These are phyloP conservation scores for Cephaloascus albidus DNA, from an alignment of 805 yeast genomes.

Conservation along the genomic window DNA sequence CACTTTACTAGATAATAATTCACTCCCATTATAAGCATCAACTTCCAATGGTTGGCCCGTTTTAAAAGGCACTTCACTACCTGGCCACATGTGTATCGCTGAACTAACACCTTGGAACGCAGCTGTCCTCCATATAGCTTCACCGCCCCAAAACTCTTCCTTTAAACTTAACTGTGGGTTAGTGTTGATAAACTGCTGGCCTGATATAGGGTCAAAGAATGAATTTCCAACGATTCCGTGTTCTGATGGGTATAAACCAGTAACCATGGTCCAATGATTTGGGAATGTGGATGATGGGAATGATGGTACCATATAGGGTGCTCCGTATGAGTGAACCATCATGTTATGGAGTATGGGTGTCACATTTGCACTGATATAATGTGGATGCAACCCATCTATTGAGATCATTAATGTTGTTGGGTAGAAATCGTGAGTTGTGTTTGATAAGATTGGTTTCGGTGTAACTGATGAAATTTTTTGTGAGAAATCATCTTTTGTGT, in stretches of 20 bases:
- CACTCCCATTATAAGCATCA: constrained; percentile 59
- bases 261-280: constrained; percentile 85
- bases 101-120: constrained; percentile 46
- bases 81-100: constrained; percentile 97
- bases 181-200: constrained; percentile 55
- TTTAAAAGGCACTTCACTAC: constrained; percentile 63
- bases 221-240: constrained; percentile 87
- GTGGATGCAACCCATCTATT: constrained; percentile 88
- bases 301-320: constrained; percentile 81
- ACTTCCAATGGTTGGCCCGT: constrained; percentile 41
- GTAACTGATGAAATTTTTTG: neutral
- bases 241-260: constrained; percentile 74
- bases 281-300: constrained; percentile 89
- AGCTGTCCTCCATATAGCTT: constrained; percentile 82
- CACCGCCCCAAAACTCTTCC: constrained; percentile 80
- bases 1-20: constrained; percentile 45
- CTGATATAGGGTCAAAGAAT: constrained; percentile 53
- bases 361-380: constrained; percentile 50
- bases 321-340: constrained; percentile 41
- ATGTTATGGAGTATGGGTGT: constrained; percentile 70
- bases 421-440: constrained; percentile 60
- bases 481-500: neutral
- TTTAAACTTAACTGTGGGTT: constrained; percentile 42
- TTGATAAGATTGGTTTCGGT: constrained; percentile 22
- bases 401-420: constrained; percentile 80